These are phyloP conservation scores for Aspergillus nidulans DNA, from an alignment of 495 filamentous ascomycete genomes.

Conservation along the genomic window DNA sequence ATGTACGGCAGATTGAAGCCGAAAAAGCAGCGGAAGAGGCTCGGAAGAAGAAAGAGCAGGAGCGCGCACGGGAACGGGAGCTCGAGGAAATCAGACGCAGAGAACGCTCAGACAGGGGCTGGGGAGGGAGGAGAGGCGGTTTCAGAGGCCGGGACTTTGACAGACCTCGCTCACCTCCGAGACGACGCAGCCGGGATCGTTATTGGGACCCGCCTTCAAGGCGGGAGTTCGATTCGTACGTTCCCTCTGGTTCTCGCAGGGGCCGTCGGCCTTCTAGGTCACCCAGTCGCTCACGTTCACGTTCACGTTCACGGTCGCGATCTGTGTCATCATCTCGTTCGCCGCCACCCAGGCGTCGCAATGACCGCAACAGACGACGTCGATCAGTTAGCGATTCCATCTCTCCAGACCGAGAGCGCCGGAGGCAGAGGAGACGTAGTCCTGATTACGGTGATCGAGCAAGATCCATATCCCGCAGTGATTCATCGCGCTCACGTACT, in stretches of 20 bases:
- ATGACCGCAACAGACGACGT: slow-evolving; percentile 29
- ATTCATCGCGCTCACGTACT: slow-evolving; percentile 59
- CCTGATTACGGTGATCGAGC: slow-evolving; percentile 49
- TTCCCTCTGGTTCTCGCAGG: slow-evolving; percentile 40
- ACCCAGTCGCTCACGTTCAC: slow-evolving; percentile 31
- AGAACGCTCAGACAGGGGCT: slow-evolving; percentile 66
- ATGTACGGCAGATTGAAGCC: slow-evolving; percentile 61
- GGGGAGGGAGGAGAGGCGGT: slow-evolving; percentile 54
- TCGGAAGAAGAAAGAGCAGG: slow-evolving; percentile 64
- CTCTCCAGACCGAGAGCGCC: slow-evolving; percentile 35
- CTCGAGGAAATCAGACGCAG: slow-evolving; percentile 63
- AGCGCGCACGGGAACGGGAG: slow-evolving; percentile 52
- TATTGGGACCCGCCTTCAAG: slow-evolving; percentile 48
- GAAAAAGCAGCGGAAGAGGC: slow-evolving; percentile 77
- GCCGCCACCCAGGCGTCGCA: slow-evolving; percentile 30
- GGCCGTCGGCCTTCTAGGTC: slow-evolving; percentile 35
- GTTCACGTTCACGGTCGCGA: slow-evolving; percentile 34
- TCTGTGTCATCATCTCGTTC: slow-evolving; percentile 37
- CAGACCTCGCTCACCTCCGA: slow-evolving; percentile 55
- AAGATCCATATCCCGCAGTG: slow-evolving; percentile 46
- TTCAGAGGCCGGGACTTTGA: slow-evolving; percentile 46
- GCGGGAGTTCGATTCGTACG: slow-evolving; percentile 55
- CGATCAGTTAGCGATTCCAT: slow-evolving; percentile 35
- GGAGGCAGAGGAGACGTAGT: slow-evolving; percentile 36
- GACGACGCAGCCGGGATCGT: slow-evolving; percentile 51